These are phyloP conservation scores for Orobanche coerulescens DNA, from an alignment of 257 asterid genomes.

Conservation along the genomic window DNA sequence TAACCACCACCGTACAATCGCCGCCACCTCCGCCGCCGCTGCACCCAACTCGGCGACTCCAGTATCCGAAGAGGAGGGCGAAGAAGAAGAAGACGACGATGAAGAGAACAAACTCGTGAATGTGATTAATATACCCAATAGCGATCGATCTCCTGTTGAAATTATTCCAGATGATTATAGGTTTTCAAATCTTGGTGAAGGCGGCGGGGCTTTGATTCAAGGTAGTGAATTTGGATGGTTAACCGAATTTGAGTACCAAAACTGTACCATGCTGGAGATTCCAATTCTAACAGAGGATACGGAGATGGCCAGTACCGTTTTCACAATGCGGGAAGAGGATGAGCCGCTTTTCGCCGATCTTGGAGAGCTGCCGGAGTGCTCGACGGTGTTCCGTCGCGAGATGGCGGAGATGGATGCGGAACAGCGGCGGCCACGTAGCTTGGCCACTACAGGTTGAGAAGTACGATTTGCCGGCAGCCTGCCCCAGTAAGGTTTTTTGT, in stretches of 20 bases:
- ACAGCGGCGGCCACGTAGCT: slow-evolving; percentile 38
- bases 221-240: slow-evolving; percentile 58
- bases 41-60: slow-evolving; percentile 8
- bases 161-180: slow-evolving; percentile 28
- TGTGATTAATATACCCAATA: not conserved
- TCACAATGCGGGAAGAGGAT: slow-evolving; percentile 73
- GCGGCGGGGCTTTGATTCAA: slow-evolving; percentile 13
- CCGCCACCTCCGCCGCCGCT: slow-evolving; percentile 10
- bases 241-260: slow-evolving; percentile 50
- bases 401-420: slow-evolving; percentile 49
- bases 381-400: slow-evolving; percentile 66
- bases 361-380: slow-evolving; percentile 89
- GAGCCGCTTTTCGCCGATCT: slow-evolving; percentile 80
- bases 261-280: slow-evolving; percentile 46
- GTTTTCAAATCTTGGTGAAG: slow-evolving; percentile 25
- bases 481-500: too few relatives aligned
- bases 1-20: slow-evolving; percentile 22
- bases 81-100: slow-evolving; percentile 21
- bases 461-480: too few relatives aligned
- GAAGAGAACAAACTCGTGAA: slow-evolving; percentile 30
- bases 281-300: slow-evolving; percentile 40
- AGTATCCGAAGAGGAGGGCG: slow-evolving; percentile 28
- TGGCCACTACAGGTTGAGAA: slow-evolving; percentile 46
- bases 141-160: slow-evolving; percentile 5
- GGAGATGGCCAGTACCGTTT: slow-evolving; percentile 51